These are phyloP conservation scores for Stylosanthes scabra DNA, from an alignment of 331 rosid genomes.

Conservation along the genomic window DNA sequence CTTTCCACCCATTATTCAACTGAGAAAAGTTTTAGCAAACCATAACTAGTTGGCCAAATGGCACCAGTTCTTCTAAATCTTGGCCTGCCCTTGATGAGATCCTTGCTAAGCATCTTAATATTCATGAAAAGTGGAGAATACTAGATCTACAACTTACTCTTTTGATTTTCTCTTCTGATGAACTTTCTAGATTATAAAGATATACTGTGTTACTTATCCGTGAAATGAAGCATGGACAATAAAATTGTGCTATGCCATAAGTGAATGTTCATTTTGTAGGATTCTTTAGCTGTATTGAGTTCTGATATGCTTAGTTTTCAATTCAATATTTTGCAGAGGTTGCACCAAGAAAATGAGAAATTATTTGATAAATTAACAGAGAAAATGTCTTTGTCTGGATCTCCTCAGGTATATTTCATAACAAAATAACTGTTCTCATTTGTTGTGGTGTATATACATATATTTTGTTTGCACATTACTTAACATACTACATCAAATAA, in stretches of 20 bases:
- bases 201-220: not conserved
- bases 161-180: slow-evolving; percentile 21
- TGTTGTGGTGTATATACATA: not conserved
- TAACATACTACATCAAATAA: not conserved
- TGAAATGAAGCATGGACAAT: not conserved
- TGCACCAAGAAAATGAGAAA: slow-evolving; percentile 90
- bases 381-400: slow-evolving; percentile 62
- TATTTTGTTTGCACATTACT: not conserved
- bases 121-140: not conserved
- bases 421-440: not conserved
- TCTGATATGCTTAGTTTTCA: slow-evolving; percentile 15
- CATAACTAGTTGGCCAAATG: slow-evolving; percentile 6
- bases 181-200: not conserved
- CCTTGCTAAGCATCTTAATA: slow-evolving; percentile 23
- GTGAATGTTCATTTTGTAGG: not conserved
- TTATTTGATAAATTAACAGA: slow-evolving; percentile 80
- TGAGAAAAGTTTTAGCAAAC: slow-evolving; percentile 11
- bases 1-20: not conserved
- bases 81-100: slow-evolving; percentile 17
- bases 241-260: slow-evolving; percentile 12
- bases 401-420: slow-evolving; percentile 61
- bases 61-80: not conserved
- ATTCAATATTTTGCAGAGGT: slow-evolving; percentile 65
- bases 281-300: slow-evolving; percentile 1
- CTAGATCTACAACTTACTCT: not conserved